A percentile compares a stretch with the other conserved stretches of the same genome.
These are phyloP conservation scores for Aspergillus sparsus DNA, from an alignment of 495 filamentous ascomycete genomes.

Conservation along the genomic window DNA sequence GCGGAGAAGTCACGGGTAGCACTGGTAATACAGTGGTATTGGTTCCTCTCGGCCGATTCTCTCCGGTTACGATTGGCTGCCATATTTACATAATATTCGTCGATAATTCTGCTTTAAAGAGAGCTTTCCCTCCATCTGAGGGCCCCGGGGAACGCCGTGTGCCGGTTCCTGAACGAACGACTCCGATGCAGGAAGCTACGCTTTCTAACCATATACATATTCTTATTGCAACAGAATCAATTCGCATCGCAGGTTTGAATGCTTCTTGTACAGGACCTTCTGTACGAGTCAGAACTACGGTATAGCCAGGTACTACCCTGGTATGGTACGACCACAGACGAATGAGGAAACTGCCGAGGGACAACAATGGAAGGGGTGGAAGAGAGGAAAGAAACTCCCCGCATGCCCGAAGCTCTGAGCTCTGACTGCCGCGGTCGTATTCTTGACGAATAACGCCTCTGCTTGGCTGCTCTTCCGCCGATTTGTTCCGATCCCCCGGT, in stretches of 20 bases:
- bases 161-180: constrained; percentile 18
- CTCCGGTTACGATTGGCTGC: constrained; percentile 16
- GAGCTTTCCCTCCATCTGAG: background rate
- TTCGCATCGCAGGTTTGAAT: background rate
- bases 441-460: background rate
- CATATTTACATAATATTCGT: constrained; percentile 2
- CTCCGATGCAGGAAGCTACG: background rate
- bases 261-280: background rate
- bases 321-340: background rate
- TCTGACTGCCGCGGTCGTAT: constrained; percentile 22
- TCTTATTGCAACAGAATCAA: background rate
- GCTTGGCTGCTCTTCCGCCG: constrained; percentile 1
- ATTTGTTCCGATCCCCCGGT: constrained; percentile 10
- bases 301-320: background rate
- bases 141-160: constrained; percentile 29
- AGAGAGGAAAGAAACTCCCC: constrained; percentile 21
- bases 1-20: constrained; percentile 30
- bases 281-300: background rate
- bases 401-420: constrained; percentile 24
- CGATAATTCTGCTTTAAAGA: constrained; percentile 7
- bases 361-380: constrained; percentile 12
- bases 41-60: constrained; percentile 40
- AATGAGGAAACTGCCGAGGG: constrained; percentile 17
- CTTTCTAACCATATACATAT: background rate
- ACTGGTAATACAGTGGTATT: constrained; percentile 2